Evolutionary conservation across 1,284 basidiomycete genomes (phyloP).

Genomic region (Heliocybe sulcata): DNA sequence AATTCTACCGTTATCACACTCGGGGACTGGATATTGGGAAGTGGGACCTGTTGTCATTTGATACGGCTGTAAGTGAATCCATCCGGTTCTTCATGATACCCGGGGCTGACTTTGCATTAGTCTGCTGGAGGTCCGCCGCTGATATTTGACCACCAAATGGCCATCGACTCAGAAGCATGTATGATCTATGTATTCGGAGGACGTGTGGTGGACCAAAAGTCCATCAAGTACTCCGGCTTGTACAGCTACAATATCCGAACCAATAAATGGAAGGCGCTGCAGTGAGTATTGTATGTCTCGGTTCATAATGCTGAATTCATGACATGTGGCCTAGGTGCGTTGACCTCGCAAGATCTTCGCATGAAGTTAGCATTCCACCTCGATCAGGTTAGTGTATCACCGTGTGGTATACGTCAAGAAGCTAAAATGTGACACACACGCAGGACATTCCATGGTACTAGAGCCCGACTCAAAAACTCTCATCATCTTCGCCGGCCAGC

Average conservation of each 20-base stretch:
- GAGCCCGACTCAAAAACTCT: conserved; percentile 50
- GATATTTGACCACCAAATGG: conserved; percentile 79
- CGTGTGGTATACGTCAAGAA: neutral
- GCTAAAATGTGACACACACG: neutral
- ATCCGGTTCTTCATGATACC: neutral
- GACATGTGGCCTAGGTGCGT: conserved; percentile 20
- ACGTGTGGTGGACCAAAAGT: conserved; percentile 57
- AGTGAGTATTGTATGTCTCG: conserved; percentile 35
- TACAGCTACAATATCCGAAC: conserved; percentile 60
- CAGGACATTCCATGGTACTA: conserved; percentile 74
- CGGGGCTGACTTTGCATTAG: conserved; percentile 26
- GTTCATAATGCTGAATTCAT: conserved; percentile 4
- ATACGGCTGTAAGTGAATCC: conserved; percentile 46
- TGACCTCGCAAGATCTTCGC: conserved; percentile 6
- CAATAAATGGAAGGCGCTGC: conserved; percentile 57
- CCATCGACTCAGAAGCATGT: conserved; percentile 65
- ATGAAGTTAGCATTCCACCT: conserved; percentile 31
- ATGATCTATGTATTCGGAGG: conserved; percentile 78
- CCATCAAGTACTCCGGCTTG: conserved; percentile 56
- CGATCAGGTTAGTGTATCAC: conserved; percentile 45
- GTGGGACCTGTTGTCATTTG: conserved; percentile 60
- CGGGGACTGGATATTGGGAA: conserved; percentile 48
- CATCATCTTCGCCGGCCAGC: conserved; percentile 67
- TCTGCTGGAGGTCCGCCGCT: conserved; percentile 64
- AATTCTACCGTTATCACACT: conserved; percentile 69